A percentile compares a stretch with the other conserved stretches of the same genome.
Evolutionary conservation across 2,329 filamentous ascomycete species (phyloP).

Genomic region (Epichloe elymi): DNA sequence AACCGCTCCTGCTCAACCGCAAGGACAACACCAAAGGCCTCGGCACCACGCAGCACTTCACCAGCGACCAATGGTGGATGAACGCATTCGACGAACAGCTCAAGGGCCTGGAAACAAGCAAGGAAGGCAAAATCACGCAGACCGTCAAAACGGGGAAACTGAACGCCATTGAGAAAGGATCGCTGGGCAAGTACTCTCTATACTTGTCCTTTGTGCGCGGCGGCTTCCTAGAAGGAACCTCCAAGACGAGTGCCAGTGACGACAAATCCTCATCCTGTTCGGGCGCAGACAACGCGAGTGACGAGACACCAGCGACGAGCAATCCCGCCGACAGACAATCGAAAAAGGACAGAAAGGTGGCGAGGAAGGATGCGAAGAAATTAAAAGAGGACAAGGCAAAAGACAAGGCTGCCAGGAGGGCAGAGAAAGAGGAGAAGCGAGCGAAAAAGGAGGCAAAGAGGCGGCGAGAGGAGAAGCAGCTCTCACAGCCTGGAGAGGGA

Average conservation of each 20-base stretch:
- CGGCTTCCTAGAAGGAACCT: constrained; percentile 61
- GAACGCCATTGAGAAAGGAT: constrained; percentile 41
- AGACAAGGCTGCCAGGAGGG: no score
- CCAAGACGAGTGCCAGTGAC: constrained; percentile 22
- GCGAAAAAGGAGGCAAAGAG: constrained; percentile 10
- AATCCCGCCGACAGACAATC: constrained; percentile 16
- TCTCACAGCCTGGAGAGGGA: not conserved
- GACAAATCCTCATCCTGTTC: constrained; percentile 1
- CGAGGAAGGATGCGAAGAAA: constrained; percentile 5
- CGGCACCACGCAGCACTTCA: constrained; percentile 57
- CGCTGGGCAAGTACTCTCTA: constrained; percentile 47
- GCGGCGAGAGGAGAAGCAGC: constrained; percentile 8
- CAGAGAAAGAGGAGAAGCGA: not conserved
- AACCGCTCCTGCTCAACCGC: constrained; percentile 69
- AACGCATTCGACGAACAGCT: constrained; percentile 86
- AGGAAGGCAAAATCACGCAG: constrained; percentile 42
- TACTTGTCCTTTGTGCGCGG: constrained; percentile 81
- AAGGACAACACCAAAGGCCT: constrained; percentile 73
- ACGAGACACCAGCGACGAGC: constrained; percentile 15
- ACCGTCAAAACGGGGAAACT: constrained; percentile 40
- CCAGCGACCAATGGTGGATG: constrained; percentile 90
- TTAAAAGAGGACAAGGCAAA: constrained; percentile 11
- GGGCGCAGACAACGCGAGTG: constrained; percentile 11
- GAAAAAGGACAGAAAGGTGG: not conserved
- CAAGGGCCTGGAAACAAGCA: constrained; percentile 58